Evolutionary conservation across 768 basidiomycete species (phyloP).

Genomic region (Xerocomellus dryophilus): DNA sequence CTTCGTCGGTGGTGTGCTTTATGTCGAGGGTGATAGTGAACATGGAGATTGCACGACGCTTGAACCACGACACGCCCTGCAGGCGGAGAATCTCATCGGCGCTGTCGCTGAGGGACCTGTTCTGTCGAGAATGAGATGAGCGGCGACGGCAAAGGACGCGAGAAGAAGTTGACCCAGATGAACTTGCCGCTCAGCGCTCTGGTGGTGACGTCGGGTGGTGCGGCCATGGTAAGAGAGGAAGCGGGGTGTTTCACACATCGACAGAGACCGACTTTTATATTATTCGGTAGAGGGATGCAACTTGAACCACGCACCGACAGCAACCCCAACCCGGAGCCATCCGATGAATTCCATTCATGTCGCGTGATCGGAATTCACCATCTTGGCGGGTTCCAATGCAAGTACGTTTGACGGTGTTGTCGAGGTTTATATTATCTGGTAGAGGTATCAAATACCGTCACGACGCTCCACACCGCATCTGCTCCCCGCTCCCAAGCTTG

Average conservation of each 20-base stretch:
- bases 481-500: conserved; percentile 88
- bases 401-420: too few species aligned
- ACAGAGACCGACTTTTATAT: conserved; percentile 6
- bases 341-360: too few species aligned
- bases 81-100: conserved; percentile 62
- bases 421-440: too few species aligned
- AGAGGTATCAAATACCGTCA: conserved; percentile 51
- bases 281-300: neutral
- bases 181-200: conserved; percentile 62
- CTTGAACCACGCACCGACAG: too few species aligned
- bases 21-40: conserved; percentile 58
- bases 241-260: neutral
- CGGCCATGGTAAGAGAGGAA: conserved; percentile 48
- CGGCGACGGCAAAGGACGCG: neutral
- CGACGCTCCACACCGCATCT: conserved; percentile 73
- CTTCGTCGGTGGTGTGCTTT: conserved; percentile 63
- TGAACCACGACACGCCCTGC: conserved; percentile 74
- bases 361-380: too few species aligned
- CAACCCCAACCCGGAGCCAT: too few species aligned
- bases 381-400: too few species aligned
- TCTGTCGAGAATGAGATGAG: conserved; percentile 40
- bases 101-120: conserved; percentile 61
- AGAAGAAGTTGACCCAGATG: conserved; percentile 47
- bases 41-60: conserved; percentile 55
- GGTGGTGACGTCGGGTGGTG: conserved; percentile 56